Evolutionary conservation across 495 filamentous ascomycete species (phyloP), one percentile per base, ranked within the genome.

Genomic region (Penicillium coprophilum): DNA sequence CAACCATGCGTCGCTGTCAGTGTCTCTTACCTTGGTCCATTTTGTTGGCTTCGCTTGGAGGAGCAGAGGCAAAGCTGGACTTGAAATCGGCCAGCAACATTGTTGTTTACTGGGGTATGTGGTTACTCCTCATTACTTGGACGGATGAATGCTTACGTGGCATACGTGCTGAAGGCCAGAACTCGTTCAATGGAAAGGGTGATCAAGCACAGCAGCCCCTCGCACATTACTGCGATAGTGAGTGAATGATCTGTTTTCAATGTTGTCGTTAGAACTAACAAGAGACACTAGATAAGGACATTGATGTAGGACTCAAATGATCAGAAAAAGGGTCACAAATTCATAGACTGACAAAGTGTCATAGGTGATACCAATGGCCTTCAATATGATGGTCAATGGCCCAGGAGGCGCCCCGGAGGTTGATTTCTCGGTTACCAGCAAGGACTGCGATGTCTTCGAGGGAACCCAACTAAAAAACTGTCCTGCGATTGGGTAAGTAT

Each of bases 31-130:
- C 64, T 13, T 57, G 66, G 23, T 59, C 69, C 3, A 55, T 68
- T 19, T 53, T 67, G 34, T 28, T 72, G 44, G 69, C 73, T 34
- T 60, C 60, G 23, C 38, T 77, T 23, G 57, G 70, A 32, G 66
- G 63, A 56, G 71, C 63, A 11, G 65, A 76, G 54, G 75, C 73
- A 10, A 70, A 67, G 50, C 68, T 85, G 50, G 71, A 80, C 55
- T 48, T 80, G 24, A 57, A 46, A 23, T 75, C 79, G 4, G 61
- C 62, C 4, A 73, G 61, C 45, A 88, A 85, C 63, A 57, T 87
- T 50, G 81, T 76, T 19, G 73, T 87, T 8, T 88, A 88, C 62
- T 88, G 85, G 85, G 85, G 75, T 83, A 67, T 56, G 68, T 46
- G 46, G 3, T 40, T 12, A 1, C 15, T 12, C 3, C 15, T 12